These are phyloP conservation scores for Jacaranda mimosifolia DNA, from an alignment of 257 asterid genomes.

Conservation along the genomic window DNA sequence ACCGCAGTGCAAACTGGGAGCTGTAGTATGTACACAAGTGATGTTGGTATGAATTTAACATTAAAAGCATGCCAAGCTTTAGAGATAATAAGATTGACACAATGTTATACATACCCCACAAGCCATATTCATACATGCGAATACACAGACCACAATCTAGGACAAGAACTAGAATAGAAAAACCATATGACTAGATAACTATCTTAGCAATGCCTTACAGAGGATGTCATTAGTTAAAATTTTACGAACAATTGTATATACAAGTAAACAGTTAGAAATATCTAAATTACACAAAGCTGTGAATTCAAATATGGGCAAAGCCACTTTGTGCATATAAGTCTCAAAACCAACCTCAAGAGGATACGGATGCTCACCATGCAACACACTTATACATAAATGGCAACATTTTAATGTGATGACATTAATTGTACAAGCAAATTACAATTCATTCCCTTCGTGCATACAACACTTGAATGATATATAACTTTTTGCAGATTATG, in stretches of 20 bases:
- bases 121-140: slow-evolving; percentile 4
- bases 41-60: slow-evolving; percentile 31
- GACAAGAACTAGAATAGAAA: background rate
- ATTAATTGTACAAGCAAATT: background rate
- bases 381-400: background rate
- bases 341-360: slow-evolving; percentile 23
- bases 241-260: background rate
- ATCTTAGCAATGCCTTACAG: background rate
- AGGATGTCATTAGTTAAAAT: background rate
- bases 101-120: background rate
- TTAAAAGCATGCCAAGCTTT: slow-evolving; percentile 5
- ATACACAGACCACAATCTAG: slow-evolving; percentile 2
- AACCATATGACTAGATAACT: background rate
- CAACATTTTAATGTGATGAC: background rate
- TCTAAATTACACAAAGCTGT: background rate
- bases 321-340: slow-evolving; percentile 18
- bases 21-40: slow-evolving; percentile 52
- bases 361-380: background rate
- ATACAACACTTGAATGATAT: background rate
- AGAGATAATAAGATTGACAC: slow-evolving; percentile 5
- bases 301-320: slow-evolving; percentile 12
- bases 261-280: slow-evolving; percentile 8
- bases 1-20: slow-evolving; percentile 87
- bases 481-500: too few species aligned
- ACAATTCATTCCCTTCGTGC: background rate